These are phyloP conservation scores for Meyerozyma smithsonii DNA, from an alignment of 1,139 yeast species.

Conservation along the genomic window DNA sequence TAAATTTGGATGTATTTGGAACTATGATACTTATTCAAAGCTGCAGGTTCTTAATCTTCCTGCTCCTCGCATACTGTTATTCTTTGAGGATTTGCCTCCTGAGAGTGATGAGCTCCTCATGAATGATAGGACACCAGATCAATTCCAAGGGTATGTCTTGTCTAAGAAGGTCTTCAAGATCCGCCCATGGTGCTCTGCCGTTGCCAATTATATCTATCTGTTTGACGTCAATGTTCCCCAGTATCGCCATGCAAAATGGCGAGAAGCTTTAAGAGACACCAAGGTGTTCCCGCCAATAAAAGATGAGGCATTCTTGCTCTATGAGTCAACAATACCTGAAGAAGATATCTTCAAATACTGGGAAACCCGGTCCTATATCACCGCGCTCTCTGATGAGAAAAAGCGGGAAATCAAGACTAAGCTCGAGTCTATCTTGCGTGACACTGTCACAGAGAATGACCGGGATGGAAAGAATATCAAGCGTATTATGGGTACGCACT, in stretches of 20 bases:
- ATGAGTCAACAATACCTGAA: constrained; percentile 20
- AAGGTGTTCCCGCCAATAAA: constrained; percentile 17
- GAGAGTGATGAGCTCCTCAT: not conserved
- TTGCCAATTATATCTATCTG: constrained; percentile 22
- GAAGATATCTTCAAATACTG: constrained; percentile 20
- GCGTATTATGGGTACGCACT: constrained; percentile 26
- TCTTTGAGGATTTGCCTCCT: constrained; percentile 10
- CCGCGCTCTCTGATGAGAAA: constrained; percentile 37
- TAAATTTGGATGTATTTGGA: constrained; percentile 57
- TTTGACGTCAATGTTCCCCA: constrained; percentile 50
- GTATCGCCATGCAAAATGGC: constrained; percentile 52
- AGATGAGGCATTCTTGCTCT: constrained; percentile 28
- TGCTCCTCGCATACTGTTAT: constrained; percentile 9
- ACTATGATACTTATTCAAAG: constrained; percentile 37
- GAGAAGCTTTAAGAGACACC: constrained; percentile 26
- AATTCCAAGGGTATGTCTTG: no score
- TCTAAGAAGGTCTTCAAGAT: constrained; percentile 11
- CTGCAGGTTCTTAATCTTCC: constrained; percentile 4
- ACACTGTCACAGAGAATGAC: constrained; percentile 13
- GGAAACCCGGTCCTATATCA: constrained; percentile 57
- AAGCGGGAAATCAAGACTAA: constrained; percentile 24
- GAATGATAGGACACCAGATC: no score
- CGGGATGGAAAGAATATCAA: constrained; percentile 19
- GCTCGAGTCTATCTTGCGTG: constrained; percentile 21
- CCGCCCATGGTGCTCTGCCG: constrained; percentile 24